Evolutionary conservation across 2,329 filamentous ascomycete genomes (phyloP), one percentile per base, ranked within the genome.

Genomic region (Penicillium sumatraense): DNA sequence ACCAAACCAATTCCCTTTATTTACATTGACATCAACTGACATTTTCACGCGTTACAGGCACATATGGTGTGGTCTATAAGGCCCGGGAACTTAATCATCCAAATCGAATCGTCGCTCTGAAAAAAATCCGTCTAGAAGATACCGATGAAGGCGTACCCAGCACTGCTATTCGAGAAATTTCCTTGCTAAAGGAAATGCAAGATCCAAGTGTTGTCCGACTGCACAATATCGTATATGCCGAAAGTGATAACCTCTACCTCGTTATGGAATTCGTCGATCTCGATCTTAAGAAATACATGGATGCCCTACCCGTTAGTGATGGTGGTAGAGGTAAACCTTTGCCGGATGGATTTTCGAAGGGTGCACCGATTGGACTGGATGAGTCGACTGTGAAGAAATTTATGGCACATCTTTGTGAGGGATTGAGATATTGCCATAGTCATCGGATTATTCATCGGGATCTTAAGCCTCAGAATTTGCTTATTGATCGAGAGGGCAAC

Each of bases 231-330:
- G 91, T 96, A 50, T 92, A 96, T 75, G 91, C 92, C 70, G 93
- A 96, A 73, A 91, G 92, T 54, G 91, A 96, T 79, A 96, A 96
- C 79, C 86, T 96, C 48, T 96, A 96, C 76, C 88, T 96, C 46
- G 92, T 96, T 65, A 90, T 93, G 62, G 92, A 96, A 74, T 96
- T 90, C 76, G 88, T 96, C 64, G 92, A 96, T 70, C 83, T 93
- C 54, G 92, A 96, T 69, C 81, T 96, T 66, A 96, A 96, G 81
- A 96, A 96, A 76, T 96, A 96, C 76, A 96, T 96, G 91, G 92
- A 96, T 75, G 85, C 91, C 8, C 83, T 96, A 40, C 91, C 91
- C 3, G 87, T 93, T 55, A 88, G 83, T 68, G 90, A 96, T 68
- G 91, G 91, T 64, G 91, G 91, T 36, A 86, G 91, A 56, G 91